Evolutionary conservation across 2,329 filamentous ascomycete species (phyloP).

Genomic region (Penicillium sp.): DNA sequence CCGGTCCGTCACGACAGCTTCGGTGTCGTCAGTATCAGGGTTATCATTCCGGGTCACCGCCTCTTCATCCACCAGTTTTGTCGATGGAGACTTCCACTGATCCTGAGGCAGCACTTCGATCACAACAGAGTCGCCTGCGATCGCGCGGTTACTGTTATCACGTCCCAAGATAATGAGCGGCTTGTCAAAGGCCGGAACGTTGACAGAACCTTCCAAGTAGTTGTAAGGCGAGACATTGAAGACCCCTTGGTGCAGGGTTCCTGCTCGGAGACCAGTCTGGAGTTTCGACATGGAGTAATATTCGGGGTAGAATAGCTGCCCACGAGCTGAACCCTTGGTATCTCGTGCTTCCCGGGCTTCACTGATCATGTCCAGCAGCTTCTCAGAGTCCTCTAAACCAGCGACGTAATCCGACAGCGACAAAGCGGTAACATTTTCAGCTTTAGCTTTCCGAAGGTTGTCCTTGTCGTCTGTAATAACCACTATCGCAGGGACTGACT

Average conservation of each 20-base stretch:
- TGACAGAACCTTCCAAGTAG: slow-evolving; percentile 90
- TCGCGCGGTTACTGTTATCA: slow-evolving; percentile 92
- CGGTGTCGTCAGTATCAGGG: slow-evolving; percentile 73
- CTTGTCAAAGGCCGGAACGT: slow-evolving; percentile 87
- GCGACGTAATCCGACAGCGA: slow-evolving; percentile 77
- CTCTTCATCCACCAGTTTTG: slow-evolving; percentile 94
- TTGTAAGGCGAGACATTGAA: slow-evolving; percentile 98
- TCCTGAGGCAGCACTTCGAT: slow-evolving; percentile 90
- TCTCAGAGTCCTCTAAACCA: slow-evolving; percentile 78
- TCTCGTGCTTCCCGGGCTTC: slow-evolving; percentile 70
- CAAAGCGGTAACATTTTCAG: slow-evolving; percentile 67
- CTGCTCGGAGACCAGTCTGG: slow-evolving; percentile 88
- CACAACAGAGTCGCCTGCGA: slow-evolving; percentile 89
- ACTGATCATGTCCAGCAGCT: slow-evolving; percentile 89
- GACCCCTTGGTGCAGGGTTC: slow-evolving; percentile 86
- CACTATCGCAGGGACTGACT: slow-evolving; percentile 71
- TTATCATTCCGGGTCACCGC: slow-evolving; percentile 90
- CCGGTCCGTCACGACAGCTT: slow-evolving; percentile 80
- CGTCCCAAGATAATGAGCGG: slow-evolving; percentile 83
- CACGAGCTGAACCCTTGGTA: slow-evolving; percentile 61
- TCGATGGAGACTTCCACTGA: slow-evolving; percentile 95
- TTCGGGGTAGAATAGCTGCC: slow-evolving; percentile 79
- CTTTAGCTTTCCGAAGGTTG: slow-evolving; percentile 78
- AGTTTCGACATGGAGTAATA: slow-evolving; percentile 87
- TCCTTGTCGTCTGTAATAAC: slow-evolving; percentile 94